Evolutionary conservation across 805 yeast genomes (phyloP), one percentile per base, ranked within the genome.

Genomic region (Hanseniaspora pseudoguilliermondii): DNA sequence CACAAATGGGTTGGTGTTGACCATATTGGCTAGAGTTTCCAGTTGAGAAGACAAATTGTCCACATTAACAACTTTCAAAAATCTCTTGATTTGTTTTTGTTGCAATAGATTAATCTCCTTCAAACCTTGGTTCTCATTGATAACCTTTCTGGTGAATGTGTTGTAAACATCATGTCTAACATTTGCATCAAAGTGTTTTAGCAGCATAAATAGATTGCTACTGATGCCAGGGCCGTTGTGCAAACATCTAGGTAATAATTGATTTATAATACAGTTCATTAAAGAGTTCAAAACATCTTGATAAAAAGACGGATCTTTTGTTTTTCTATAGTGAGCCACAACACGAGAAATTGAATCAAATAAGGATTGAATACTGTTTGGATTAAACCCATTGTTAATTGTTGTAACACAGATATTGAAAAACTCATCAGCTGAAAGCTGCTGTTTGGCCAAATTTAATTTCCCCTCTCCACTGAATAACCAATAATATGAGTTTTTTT

Each of bases 161-260:
- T 95, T 93, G 65, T 90, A 90, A 20, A 91, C 66, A 57, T 83
- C 80, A 67, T 78, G 90, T 49, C 97, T 74, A 57, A 74, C 75
- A 53, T 84, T 84, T 39, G 79, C 64, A 2, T 87, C 71, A 63
- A 75, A 87, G 36, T 66, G 61, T 9, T 72, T 65, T 58, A 91
- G 64, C 0, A 88, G 62, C 8, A 70, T 66, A 62, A 70, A 87
- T 0, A 86, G 77, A 59, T 79, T 83, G 58, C 80, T 79, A 10
- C 83, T 74, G 0, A 80, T 76, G 5, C 81, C 72, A 13, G 86
- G 77, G 61, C 83, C 82, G 18, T 76, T 76, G 29, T 80, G 67
- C 0, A 77, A 71, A 3, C 84, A 68, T 0, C 82, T 73, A 0
- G 93, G 91, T 32, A 86, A 75, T 1, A 91, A 71, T 5, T 46